Evolutionary conservation across 106 monocot species (phyloP).

Genomic region (Apostasia ramifera): DNA sequence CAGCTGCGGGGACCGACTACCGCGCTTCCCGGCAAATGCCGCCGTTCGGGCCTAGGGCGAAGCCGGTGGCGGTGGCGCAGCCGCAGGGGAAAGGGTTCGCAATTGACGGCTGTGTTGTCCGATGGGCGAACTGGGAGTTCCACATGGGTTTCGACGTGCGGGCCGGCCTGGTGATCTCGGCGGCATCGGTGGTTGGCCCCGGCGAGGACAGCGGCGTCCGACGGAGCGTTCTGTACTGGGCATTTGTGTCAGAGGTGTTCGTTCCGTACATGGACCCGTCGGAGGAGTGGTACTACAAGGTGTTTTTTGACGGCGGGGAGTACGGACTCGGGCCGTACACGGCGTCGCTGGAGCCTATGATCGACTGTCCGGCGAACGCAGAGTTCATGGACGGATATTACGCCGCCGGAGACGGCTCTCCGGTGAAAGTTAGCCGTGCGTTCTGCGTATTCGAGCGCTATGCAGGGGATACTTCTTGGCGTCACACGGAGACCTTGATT

Average conservation of each 20-base stretch:
- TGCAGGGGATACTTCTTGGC: constrained; percentile 57
- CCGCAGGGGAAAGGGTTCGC: constrained; percentile 35
- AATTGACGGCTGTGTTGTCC: constrained; percentile 44
- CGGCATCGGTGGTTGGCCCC: constrained; percentile 27
- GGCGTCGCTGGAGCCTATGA: constrained; percentile 21
- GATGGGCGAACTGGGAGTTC: constrained; percentile 84
- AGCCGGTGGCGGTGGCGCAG: constrained; percentile 26
- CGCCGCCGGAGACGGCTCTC: constrained; percentile 30
- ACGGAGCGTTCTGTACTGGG: constrained; percentile 51
- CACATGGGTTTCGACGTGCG: constrained; percentile 59
- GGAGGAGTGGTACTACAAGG: constrained; percentile 73
- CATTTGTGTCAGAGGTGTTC: constrained; percentile 61
- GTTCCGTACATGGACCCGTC: constrained; percentile 79
- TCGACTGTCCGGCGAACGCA: constrained; percentile 58
- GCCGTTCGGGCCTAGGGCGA: constrained; percentile 23
- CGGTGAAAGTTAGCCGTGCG: constrained; percentile 21
- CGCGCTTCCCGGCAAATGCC: constrained; percentile 10
- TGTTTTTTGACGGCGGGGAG: constrained; percentile 66
- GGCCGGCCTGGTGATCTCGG: constrained; percentile 60
- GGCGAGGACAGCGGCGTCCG: background rate
- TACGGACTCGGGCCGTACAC: constrained; percentile 55
- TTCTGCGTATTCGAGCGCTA: constrained; percentile 67
- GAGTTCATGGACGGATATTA: constrained; percentile 49
- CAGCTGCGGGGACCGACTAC: constrained; percentile 43
- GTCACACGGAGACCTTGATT: constrained; percentile 43